Percentiles rank a stretch among this genome's conserved stretches.
Conservation (phyloP, 768 basidiomycete species). For the Boletus patriciae region DNA sequence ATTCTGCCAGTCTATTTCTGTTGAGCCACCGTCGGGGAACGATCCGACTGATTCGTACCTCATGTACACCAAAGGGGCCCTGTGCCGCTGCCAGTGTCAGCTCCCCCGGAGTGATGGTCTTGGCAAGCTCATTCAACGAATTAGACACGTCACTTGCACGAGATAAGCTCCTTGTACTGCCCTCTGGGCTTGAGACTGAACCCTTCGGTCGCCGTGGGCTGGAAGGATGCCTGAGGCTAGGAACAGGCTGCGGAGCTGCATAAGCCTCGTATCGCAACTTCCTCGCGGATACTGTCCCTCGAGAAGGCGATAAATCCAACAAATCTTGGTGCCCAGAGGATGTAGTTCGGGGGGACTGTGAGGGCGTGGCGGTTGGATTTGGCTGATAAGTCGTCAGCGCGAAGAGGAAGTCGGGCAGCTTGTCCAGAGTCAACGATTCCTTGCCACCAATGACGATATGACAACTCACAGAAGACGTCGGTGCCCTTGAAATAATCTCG, state of each 20-base stretch:
- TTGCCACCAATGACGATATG: slow-evolving; percentile 1
- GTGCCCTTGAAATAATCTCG: slow-evolving; percentile 47
- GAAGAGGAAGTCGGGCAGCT: slow-evolving; percentile 73
- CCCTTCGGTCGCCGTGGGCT: slow-evolving; percentile 34
- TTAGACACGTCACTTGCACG: slow-evolving; percentile 22
- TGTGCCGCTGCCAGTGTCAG: slow-evolving; percentile 28
- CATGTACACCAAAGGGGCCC: slow-evolving; percentile 9
- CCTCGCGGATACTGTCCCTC: slow-evolving; percentile 35
- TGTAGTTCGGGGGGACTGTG: slow-evolving; percentile 11
- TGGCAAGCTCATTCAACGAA: slow-evolving; percentile 27
- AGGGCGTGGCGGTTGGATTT: neutral
- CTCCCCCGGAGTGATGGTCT: slow-evolving; percentile 34
- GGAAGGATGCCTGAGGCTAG: slow-evolving; percentile 41
- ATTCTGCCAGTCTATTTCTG: slow-evolving; percentile 11
- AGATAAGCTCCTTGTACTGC: slow-evolving; percentile 34
- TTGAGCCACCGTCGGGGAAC: slow-evolving; percentile 3
- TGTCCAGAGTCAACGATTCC: slow-evolving; percentile 6
- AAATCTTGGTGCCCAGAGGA: slow-evolving; percentile 19
- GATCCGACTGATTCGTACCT: slow-evolving; percentile 20
- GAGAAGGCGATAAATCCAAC: slow-evolving; percentile 20
- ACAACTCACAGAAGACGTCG: slow-evolving; percentile 55
- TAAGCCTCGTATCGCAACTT: slow-evolving; percentile 73
- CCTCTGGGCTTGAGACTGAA: slow-evolving; percentile 38
- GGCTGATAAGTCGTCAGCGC: slow-evolving; percentile 44
- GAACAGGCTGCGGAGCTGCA: slow-evolving; percentile 54